phyloP scores from a whole-genome alignment of 164 flowering plant genomes.

The Platanus orientalis region DNA sequence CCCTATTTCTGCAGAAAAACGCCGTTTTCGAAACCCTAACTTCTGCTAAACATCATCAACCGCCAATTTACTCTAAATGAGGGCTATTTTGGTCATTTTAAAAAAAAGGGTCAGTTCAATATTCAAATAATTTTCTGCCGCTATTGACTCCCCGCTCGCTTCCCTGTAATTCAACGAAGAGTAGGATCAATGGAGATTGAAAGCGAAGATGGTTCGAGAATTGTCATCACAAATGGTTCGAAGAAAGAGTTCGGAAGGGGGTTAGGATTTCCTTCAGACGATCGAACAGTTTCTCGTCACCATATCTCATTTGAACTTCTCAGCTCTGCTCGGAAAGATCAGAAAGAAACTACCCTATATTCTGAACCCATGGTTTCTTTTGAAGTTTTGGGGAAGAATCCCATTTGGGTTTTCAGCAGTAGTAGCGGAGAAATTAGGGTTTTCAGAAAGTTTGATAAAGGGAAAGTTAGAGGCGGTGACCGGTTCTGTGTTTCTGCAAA shows the following conservation, averaged over 20 bases:
- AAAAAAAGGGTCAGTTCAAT: too few species aligned
- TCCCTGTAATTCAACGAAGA: background rate
- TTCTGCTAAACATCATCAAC: too few species aligned
- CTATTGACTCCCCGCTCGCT: background rate
- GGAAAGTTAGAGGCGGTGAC: conserved; percentile 52
- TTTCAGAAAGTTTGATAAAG: conserved; percentile 48
- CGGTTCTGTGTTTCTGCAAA: conserved; percentile 51
- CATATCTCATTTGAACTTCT: conserved; percentile 41
- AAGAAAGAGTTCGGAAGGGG: conserved; percentile 54
- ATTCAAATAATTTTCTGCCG: background rate
- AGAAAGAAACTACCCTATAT: conserved; percentile 5
- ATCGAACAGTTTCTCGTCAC: conserved; percentile 66
- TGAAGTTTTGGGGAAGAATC: conserved; percentile 68
- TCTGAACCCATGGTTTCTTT: conserved; percentile 39
- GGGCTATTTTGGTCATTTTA: background rate
- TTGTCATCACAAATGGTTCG: conserved; percentile 21
- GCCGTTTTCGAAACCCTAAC: too few species aligned
- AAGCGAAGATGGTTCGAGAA: conserved; percentile 43
- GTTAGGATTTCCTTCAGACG: conserved; percentile 30
- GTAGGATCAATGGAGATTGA: conserved; percentile 48
- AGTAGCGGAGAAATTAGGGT: conserved; percentile 25
- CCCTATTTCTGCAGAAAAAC: too few species aligned
- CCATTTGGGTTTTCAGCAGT: conserved; percentile 54
- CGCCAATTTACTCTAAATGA: too few species aligned
- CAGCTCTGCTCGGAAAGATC: background rate